phyloP scores from a whole-genome alignment of 2,329 filamentous ascomycete genomes.

The Botrytis pseudocinerea region DNA sequence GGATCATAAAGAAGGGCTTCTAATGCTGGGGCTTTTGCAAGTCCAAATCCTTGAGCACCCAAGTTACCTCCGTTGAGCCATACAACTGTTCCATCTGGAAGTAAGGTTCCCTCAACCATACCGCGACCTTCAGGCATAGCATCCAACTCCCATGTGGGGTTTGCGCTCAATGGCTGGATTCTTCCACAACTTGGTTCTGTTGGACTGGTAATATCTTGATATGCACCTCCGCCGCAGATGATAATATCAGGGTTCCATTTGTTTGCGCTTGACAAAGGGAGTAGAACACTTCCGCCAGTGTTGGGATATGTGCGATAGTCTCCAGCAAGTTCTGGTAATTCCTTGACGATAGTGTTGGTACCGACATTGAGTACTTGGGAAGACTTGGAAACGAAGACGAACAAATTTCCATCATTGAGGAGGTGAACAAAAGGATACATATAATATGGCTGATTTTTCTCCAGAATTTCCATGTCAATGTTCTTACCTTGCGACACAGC shows the following conservation, averaged over 20 bases:
- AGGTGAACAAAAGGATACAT: slow-evolving; percentile 65
- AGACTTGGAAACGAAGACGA: slow-evolving; percentile 57
- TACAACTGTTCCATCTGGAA: slow-evolving; percentile 60
- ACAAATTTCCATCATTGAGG: slow-evolving; percentile 56
- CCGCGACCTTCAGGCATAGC: slow-evolving; percentile 57
- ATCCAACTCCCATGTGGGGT: slow-evolving; percentile 57
- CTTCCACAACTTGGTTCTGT: slow-evolving; percentile 59
- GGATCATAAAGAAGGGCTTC: slow-evolving; percentile 61
- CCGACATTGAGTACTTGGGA: slow-evolving; percentile 56
- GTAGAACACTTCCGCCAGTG: slow-evolving; percentile 58
- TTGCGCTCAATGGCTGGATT: slow-evolving; percentile 51
- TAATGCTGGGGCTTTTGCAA: slow-evolving; percentile 54
- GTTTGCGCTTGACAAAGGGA: slow-evolving; percentile 53
- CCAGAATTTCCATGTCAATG: slow-evolving; percentile 54
- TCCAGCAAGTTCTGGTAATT: slow-evolving; percentile 54
- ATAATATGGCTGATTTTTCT: slow-evolving; percentile 61
- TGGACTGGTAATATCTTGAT: slow-evolving; percentile 59
- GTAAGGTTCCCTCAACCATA: slow-evolving; percentile 61
- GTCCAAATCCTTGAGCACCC: slow-evolving; percentile 60
- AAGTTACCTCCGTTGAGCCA: slow-evolving; percentile 60
- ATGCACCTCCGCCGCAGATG: slow-evolving; percentile 60
- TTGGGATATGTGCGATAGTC: slow-evolving; percentile 61
- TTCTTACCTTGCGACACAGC: slow-evolving; percentile 51
- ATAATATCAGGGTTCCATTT: slow-evolving; percentile 55
- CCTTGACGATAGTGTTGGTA: slow-evolving; percentile 47